Evolutionary conservation across 805 yeast genomes (phyloP), one percentile per base, ranked within the genome.

Genomic region (Wickerhamiella dianesei): DNA sequence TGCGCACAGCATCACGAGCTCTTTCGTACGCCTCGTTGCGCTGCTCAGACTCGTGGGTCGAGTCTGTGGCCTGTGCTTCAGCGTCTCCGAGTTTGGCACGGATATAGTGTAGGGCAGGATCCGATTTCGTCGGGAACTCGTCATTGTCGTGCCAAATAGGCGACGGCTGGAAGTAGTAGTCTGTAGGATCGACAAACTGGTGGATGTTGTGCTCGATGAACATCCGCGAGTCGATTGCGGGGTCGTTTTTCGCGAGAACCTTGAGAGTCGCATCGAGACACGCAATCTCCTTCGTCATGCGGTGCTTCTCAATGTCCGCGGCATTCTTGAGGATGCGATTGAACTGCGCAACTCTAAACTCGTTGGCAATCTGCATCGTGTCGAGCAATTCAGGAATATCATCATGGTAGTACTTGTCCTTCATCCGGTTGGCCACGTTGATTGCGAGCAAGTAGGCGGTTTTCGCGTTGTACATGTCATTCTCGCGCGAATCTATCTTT

Each of bases 61-160:
- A 53, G 3, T 41, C 32, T 3, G 57, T 59, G 43, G 61, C 61
- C 21, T 64, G 68, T 36, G 62, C 64, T n/a, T 71, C 65, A 19
- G 69, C 58, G 20, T 64, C 62, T 21, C 57, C 54, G 13, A 67
- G 58, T 45, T 60, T 55, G 25, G 66, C 67, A 17, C 68, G 59
- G 44, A 68, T 54, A 45, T 52, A 59, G 42, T 56, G 52, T 47
- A 62, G 55, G 4, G 65, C 61, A 18, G 55, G 51, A 39, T 74
- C 78, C 16, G 39, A 35, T 40, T 74, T 72, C 3, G 73, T 68
- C 1, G 77, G 72, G 52, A 80, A 71, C 35, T 74, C 67, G 53
- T 86, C 95, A 63, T 92, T 96, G 59, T 92, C 98, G 64, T 89
- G 97, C 98, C 98, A 92, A 39, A 92, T 80, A 25, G 87, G 79